phyloP scores from a whole-genome alignment of 345 rosid species.

The Eucalyptus melliodora region DNA sequence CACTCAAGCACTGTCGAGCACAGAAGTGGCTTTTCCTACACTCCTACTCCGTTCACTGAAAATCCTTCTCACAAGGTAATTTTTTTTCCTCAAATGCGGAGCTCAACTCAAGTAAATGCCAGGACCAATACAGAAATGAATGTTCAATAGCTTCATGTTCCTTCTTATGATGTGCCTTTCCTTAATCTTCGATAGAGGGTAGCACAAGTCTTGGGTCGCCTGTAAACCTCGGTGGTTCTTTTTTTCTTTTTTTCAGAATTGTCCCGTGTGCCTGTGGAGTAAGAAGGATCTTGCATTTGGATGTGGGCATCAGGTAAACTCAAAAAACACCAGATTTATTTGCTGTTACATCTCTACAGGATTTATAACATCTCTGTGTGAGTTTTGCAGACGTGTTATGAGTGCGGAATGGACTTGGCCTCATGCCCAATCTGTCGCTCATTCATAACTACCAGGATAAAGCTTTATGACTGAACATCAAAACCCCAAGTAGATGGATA shows the following conservation, averaged over 20 bases:
- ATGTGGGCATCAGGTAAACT: constrained; percentile 25
- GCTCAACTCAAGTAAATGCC: not conserved
- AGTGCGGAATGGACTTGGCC: constrained; percentile 15
- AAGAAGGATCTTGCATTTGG: constrained; percentile 26
- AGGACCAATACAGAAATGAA: not conserved
- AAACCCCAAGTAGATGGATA: not conserved
- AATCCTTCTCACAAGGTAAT: not conserved
- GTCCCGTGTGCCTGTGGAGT: constrained; percentile 12
- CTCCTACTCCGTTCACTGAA: not conserved
- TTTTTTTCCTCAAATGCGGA: not conserved
- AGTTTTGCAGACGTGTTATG: constrained; percentile 20
- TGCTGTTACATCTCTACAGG: not conserved
- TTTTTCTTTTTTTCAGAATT: not conserved
- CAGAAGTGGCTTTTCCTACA: not conserved
- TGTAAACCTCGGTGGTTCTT: not conserved
- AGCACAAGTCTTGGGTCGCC: not conserved
- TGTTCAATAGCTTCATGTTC: not conserved
- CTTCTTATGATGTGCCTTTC: not conserved
- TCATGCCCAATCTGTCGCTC: constrained; percentile 19
- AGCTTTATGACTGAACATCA: constrained; percentile 3
- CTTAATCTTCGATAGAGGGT: not conserved
- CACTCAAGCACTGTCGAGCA: not conserved
- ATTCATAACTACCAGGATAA: constrained; percentile 6
- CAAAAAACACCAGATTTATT: not conserved
- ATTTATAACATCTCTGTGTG: not conserved